Conservation (phyloP, 2,329 filamentous ascomycete species). For the Exophiala phaeomuriformis region DNA sequence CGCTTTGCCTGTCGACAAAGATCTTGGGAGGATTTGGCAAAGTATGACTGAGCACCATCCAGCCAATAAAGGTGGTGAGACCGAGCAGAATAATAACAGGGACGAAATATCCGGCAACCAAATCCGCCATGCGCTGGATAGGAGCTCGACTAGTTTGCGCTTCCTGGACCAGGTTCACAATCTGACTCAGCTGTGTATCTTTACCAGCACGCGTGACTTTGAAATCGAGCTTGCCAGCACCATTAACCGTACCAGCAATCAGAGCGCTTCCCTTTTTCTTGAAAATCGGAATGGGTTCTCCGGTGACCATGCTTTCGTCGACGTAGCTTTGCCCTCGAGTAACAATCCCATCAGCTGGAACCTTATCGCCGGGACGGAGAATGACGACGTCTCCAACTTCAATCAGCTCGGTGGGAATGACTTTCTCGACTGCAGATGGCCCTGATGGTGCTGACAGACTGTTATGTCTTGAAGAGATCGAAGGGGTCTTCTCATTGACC, state of each 20-base stretch:
- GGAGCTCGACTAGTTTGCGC: conserved; percentile 90
- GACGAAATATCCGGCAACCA: conserved; percentile 87
- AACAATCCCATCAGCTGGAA: conserved; percentile 83
- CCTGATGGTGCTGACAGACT: conserved; percentile 7
- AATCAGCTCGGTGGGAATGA: conserved; percentile 89
- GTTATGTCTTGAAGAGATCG: conserved; percentile 26
- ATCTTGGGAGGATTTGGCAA: conserved; percentile 78
- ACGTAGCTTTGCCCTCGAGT: conserved; percentile 87
- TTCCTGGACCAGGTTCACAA: conserved; percentile 96
- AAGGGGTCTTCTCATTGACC: conserved; percentile 40
- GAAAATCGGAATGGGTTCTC: conserved; percentile 89
- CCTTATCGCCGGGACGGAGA: conserved; percentile 89
- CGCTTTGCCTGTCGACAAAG: conserved; percentile 70
- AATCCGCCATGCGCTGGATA: conserved; percentile 87
- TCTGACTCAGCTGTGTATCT: conserved; percentile 95
- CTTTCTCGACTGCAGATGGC: conserved; percentile 62
- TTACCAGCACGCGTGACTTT: conserved; percentile 85
- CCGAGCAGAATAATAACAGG: conserved; percentile 81
- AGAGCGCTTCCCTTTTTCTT: conserved; percentile 73
- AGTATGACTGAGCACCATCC: conserved; percentile 92
- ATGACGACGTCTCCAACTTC: conserved; percentile 91
- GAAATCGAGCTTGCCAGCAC: conserved; percentile 84
- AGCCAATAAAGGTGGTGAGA: conserved; percentile 73
- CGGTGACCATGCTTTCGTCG: conserved; percentile 97
- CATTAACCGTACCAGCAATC: conserved; percentile 93